A percentile compares a stretch with the other conserved stretches of the same genome.
These are phyloP conservation scores for Thuja plicata DNA, from an alignment of 83 land plant genomes.

Conservation along the genomic window DNA sequence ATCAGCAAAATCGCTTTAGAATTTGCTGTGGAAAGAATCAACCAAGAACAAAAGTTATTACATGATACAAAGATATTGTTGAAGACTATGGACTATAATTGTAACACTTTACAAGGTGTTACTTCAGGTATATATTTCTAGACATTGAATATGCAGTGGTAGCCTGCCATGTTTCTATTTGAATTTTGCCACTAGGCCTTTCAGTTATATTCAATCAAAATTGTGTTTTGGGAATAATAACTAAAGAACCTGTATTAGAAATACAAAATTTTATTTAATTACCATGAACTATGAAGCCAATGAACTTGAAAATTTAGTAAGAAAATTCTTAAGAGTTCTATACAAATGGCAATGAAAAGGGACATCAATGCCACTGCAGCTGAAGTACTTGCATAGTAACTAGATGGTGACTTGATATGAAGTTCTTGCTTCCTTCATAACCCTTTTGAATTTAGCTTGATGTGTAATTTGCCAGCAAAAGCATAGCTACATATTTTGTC, in stretches of 20 bases:
- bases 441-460: neutral
- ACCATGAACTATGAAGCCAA: neutral
- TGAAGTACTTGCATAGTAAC: neutral
- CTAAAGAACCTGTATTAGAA: neutral
- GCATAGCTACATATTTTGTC: neutral
- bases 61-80: neutral
- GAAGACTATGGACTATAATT: neutral
- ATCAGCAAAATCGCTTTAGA: slow-evolving; percentile 2
- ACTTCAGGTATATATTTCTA: slow-evolving; percentile 5
- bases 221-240: neutral
- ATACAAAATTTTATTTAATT: too few species aligned
- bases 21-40: slow-evolving; percentile 4
- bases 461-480: neutral
- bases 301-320: neutral
- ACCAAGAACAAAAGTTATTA: neutral
- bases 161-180: neutral
- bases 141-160: neutral
- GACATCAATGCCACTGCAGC: neutral
- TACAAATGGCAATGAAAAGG: slow-evolving; percentile 3
- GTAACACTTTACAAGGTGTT: slow-evolving; percentile 5
- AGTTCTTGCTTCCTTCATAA: neutral
- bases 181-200: neutral
- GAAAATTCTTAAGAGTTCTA: neutral
- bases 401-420: neutral
- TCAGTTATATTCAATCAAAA: neutral